Conservation (phyloP, 148 eudicot genomes). For the Camellia sinensis region DNA sequence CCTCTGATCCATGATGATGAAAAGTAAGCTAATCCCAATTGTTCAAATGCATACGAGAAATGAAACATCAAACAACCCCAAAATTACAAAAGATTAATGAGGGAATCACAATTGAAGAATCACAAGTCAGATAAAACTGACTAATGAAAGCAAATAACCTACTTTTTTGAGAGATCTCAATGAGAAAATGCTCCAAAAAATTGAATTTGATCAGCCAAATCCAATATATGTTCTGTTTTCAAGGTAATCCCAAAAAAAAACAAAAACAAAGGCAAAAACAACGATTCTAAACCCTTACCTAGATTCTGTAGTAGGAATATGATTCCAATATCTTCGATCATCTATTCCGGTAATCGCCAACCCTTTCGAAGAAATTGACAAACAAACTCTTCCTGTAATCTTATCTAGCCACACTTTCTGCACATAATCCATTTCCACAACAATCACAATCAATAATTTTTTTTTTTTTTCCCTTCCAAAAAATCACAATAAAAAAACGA, state of each 20-base stretch:
- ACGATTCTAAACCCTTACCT: conserved; percentile 19
- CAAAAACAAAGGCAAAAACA: background rate
- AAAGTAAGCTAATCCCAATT: background rate
- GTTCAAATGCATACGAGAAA: background rate
- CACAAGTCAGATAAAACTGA: background rate
- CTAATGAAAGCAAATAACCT: conserved; percentile 17
- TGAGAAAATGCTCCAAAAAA: conserved; percentile 17
- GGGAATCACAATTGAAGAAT: background rate
- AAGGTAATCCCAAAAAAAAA: background rate
- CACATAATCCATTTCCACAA: conserved; percentile 8
- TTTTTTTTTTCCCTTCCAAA: background rate
- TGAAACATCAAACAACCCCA: conserved; percentile 17
- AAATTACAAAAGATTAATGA: background rate
- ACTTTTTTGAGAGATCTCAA: background rate
- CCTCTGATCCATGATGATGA: background rate
- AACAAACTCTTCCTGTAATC: conserved; percentile 37
- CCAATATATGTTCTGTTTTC: conserved; percentile 7
- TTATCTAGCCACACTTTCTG: conserved; percentile 56
- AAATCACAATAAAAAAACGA: background rate
- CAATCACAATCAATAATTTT: background rate
- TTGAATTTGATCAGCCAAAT: conserved; percentile 27
- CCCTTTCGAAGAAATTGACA: conserved; percentile 38
- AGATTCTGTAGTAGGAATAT: conserved; percentile 41
- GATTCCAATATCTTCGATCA: conserved; percentile 54
- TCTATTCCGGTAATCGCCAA: conserved; percentile 48